Conservation (phyloP, 1,284 basidiomycete genomes). For the Xerocomus minutiporus region DNA sequence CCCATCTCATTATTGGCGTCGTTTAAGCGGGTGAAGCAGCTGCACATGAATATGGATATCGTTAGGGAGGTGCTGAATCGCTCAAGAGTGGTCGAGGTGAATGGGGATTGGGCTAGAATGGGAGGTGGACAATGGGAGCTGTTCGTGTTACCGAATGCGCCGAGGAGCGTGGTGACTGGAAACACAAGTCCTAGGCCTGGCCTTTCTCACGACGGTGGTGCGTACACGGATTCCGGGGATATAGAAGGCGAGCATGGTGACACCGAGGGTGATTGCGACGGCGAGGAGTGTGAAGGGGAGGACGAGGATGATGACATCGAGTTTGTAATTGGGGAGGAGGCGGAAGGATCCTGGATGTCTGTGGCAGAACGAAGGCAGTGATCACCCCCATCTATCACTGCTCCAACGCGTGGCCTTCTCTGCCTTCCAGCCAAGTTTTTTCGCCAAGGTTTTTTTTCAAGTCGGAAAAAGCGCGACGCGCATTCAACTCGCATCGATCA, state of each 20-base stretch:
- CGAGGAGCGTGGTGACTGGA: conserved; percentile 38
- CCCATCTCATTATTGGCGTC: conserved; percentile 75
- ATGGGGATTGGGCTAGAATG: conserved; percentile 65
- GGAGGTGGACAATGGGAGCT: conserved; percentile 50
- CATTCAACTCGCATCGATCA: conserved; percentile 17
- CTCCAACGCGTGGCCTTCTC: neutral
- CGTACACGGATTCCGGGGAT: conserved; percentile 7
- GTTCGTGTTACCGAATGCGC: conserved; percentile 72
- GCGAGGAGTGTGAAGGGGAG: conserved; percentile 34
- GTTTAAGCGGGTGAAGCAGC: conserved; percentile 76
- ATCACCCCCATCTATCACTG: neutral
- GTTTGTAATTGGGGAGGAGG: conserved; percentile 45
- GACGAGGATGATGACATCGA: conserved; percentile 55
- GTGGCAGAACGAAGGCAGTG: conserved; percentile 36
- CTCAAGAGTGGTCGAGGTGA: conserved; percentile 72
- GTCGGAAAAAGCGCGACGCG: conserved; percentile 13
- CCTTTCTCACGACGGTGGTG: neutral
- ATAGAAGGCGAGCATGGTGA: conserved; percentile 23
- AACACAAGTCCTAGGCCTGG: neutral
- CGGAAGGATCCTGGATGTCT: conserved; percentile 40
- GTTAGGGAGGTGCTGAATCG: conserved; percentile 70
- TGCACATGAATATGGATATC: conserved; percentile 63
- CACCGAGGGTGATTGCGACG: conserved; percentile 25
- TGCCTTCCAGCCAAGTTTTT: neutral
- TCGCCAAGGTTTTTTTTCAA: conserved; percentile 11